Evolutionary conservation across 192 early-diverging fungal genomes (phyloP).

Genomic region (Umbelopsis ramanniana): DNA sequence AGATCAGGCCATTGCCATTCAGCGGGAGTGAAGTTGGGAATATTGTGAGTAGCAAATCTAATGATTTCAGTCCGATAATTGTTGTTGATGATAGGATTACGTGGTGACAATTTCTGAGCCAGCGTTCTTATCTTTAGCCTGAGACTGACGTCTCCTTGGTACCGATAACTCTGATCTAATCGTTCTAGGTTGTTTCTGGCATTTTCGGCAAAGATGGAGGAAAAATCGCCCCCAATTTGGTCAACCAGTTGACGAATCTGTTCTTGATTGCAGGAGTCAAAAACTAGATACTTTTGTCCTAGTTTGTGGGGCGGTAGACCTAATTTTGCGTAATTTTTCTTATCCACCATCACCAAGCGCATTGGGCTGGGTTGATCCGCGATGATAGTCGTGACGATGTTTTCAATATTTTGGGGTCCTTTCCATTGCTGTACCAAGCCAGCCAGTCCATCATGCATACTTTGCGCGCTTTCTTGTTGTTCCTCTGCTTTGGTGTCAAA

Average conservation of each 20-base stretch:
- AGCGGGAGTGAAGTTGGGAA: slow-evolving; percentile 22
- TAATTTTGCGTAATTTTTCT: slow-evolving; percentile 21
- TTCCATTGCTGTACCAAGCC: slow-evolving; percentile 7
- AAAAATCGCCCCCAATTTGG: slow-evolving; percentile 16
- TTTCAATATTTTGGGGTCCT: slow-evolving; percentile 17
- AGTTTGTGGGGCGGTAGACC: slow-evolving; percentile 13
- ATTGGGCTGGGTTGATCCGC: not conserved
- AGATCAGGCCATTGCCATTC: slow-evolving; percentile 32
- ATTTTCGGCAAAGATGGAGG: slow-evolving; percentile 26
- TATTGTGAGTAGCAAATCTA: slow-evolving; percentile 1
- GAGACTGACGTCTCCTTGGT: not conserved
- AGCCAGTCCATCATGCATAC: slow-evolving; percentile 13
- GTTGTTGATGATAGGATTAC: not conserved
- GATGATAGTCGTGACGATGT: slow-evolving; percentile 9
- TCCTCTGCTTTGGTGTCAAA: slow-evolving; percentile 26
- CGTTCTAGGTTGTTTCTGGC: slow-evolving; percentile 22
- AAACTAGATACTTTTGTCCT: slow-evolving; percentile 19
- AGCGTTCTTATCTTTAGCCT: not conserved
- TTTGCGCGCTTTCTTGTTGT: slow-evolving; percentile 5
- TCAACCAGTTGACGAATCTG: slow-evolving; percentile 4
- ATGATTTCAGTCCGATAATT: slow-evolving; percentile 12
- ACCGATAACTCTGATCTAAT: slow-evolving; percentile 15
- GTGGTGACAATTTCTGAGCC: slow-evolving; percentile 1
- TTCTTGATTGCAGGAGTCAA: slow-evolving; percentile 18
- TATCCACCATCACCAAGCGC: slow-evolving; percentile 23